These are phyloP conservation scores for Inga laurina DNA, from an alignment of 306 rosid species.

Conservation along the genomic window DNA sequence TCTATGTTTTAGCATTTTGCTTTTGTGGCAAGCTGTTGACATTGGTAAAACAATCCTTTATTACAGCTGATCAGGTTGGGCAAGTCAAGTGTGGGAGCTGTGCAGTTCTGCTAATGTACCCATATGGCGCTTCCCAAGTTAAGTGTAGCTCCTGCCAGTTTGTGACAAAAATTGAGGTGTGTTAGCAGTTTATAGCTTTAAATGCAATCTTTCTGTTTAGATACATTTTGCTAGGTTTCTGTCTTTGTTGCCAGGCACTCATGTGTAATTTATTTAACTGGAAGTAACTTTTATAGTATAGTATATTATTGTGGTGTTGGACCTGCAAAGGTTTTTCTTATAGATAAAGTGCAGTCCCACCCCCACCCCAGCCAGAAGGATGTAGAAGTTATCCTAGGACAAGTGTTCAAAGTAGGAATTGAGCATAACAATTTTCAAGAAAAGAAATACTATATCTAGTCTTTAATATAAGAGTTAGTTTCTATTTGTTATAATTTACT, in stretches of 20 bases:
- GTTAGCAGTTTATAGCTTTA: conserved; percentile 20
- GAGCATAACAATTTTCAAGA: not conserved
- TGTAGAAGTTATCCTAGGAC: conserved; percentile 1
- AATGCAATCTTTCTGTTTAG: not conserved
- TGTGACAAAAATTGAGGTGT: conserved; percentile 85
- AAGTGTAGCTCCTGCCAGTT: conserved; percentile 75
- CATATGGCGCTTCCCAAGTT: conserved; percentile 76
- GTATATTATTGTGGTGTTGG: not conserved
- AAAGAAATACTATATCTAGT: not conserved
- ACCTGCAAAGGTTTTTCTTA: not conserved
- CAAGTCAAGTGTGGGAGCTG: conserved; percentile 83
- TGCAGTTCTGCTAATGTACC: conserved; percentile 80
- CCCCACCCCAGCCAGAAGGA: not conserved
- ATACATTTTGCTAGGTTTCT: not conserved
- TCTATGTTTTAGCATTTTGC: not conserved
- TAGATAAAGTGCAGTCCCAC: not conserved
- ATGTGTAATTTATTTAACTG: not conserved
- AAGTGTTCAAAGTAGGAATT: not conserved
- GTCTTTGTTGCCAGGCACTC: not conserved
- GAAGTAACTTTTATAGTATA: not conserved
- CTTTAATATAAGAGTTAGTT: no score
- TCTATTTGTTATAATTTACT: no score
- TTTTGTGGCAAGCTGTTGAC: conserved; percentile 8
- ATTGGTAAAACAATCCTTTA: conserved; percentile 18
- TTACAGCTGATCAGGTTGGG: conserved; percentile 83